Base-by-base conservation (phyloP, 169 alveolate genomes). In the Plasmodium vivax region DNA sequence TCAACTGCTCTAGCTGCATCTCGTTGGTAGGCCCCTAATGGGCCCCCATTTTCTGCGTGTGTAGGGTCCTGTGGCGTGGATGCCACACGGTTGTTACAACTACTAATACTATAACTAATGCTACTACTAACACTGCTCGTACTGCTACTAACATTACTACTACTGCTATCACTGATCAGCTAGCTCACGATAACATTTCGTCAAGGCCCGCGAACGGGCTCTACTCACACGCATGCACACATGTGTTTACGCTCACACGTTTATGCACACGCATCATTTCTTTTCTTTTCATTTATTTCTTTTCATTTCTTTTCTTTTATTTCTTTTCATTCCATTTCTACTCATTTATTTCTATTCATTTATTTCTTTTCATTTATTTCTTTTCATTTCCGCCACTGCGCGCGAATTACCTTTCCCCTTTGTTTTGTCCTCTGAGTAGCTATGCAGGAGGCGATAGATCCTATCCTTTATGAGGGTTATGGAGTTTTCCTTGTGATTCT, bases 371-470 rank as follows among this genome's bases (percentile, higher is more conserved):
- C 16, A 27, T 32, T 30, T 16, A 2, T 75, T 16, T 36, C 5
- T 30, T 14, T 30, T 10, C 23, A 8, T 5, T 74, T 23, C 19
- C 32, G 19, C 6, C 6, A 7, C 6, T 74, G 2, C 8, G 34
- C 8, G n/a, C 19, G 47, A 14, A 80, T 82, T 56, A 85, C 93
- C 93, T 85, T 85, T 85, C 36, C 87, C 58, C 68, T 85, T 85
- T 32, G 93, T 56, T 54, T 85, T 85, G 12, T 85, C 93, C 45
- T 85, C 93, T 45, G 93, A 85, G 41, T 75, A 85, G 62, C 84
- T 85, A 85, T 85, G 81, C 62, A 85, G 81, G 19, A 85, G 80
- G 62, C 62, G 71, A 34, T 75, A 54, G 58, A 85, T 85, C 34
- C 93, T 74, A 75, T 79, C 81, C 80, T 85, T 85, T 75, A 85